These are phyloP conservation scores for Scedosporium boydii DNA, from an alignment of 2,329 filamentous ascomycete species.

Conservation along the genomic window DNA sequence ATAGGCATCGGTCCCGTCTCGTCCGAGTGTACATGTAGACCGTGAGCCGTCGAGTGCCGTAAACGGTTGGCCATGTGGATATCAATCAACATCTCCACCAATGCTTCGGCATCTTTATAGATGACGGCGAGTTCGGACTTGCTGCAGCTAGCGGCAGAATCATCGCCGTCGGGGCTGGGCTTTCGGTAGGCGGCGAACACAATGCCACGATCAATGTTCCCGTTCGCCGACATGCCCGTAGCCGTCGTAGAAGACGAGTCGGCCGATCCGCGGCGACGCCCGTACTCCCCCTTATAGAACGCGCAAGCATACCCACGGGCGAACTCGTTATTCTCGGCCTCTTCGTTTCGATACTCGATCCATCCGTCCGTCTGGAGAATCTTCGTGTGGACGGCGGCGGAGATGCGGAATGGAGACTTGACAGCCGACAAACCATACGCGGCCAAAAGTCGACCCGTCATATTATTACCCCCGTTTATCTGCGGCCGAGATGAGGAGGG, in stretches of 20 bases:
- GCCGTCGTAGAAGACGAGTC: slow-evolving; percentile 13
- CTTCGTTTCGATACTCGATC: slow-evolving; percentile 40
- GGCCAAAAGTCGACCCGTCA: slow-evolving; percentile 43
- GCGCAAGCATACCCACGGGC: slow-evolving; percentile 42
- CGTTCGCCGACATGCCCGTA: slow-evolving; percentile 1
- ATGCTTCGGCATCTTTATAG: slow-evolving; percentile 37
- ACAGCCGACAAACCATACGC: slow-evolving; percentile 44
- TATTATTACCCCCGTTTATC: slow-evolving; percentile 8
- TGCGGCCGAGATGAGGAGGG: background rate
- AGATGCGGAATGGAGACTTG: slow-evolving; percentile 42
- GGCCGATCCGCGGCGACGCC: slow-evolving; percentile 14
- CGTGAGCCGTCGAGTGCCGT: slow-evolving; percentile 14
- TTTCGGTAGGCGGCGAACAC: slow-evolving; percentile 48
- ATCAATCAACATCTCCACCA: slow-evolving; percentile 44
- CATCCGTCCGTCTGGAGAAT: slow-evolving; percentile 40
- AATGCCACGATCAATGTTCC: slow-evolving; percentile 36
- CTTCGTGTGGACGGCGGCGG: slow-evolving; percentile 36
- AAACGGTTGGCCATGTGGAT: slow-evolving; percentile 32
- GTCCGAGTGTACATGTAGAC: slow-evolving; percentile 17
- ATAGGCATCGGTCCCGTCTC: slow-evolving; percentile 30
- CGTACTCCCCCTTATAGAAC: slow-evolving; percentile 36
- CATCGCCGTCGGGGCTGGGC: slow-evolving; percentile 25
- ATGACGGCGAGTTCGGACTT: slow-evolving; percentile 35
- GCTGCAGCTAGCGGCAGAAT: slow-evolving; percentile 22
- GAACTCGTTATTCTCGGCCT: slow-evolving; percentile 32